Conservation (phyloP, 352 stramenopile species). For the Phytophthora podocarpi region DNA sequence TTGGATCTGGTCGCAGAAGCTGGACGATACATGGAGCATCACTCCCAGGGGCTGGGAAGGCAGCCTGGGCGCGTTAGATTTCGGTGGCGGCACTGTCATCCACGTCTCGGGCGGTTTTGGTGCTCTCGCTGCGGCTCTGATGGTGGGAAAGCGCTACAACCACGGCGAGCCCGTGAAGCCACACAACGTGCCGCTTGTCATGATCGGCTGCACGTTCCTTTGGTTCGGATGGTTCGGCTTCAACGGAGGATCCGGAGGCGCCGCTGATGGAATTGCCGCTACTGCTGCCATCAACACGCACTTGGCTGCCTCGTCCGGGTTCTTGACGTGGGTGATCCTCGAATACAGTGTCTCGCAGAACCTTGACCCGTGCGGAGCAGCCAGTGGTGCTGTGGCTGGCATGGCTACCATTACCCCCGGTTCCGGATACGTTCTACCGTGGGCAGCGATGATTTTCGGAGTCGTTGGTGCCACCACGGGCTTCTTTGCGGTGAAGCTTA, state of each 20-base stretch:
- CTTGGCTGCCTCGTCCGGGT: constrained; percentile 59
- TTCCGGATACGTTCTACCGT: constrained; percentile 75
- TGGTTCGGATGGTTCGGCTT: constrained; percentile 92
- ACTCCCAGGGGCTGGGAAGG: constrained; percentile 61
- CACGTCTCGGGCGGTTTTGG: constrained; percentile 84
- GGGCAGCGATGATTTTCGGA: constrained; percentile 74
- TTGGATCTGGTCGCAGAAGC: constrained; percentile 85
- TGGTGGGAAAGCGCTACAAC: constrained; percentile 81
- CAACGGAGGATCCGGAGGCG: constrained; percentile 70
- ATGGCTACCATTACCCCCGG: constrained; percentile 74
- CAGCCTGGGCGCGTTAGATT: constrained; percentile 80
- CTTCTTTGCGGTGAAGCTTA: constrained; percentile 64
- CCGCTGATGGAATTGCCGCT: constrained; percentile 66
- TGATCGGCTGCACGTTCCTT: constrained; percentile 76
- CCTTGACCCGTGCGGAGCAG: constrained; percentile 67
- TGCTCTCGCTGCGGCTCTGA: constrained; percentile 66
- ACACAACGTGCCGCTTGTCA: constrained; percentile 86
- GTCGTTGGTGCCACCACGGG: constrained; percentile 57
- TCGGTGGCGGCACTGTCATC: constrained; percentile 85
- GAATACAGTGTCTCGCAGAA: constrained; percentile 59
- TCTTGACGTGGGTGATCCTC: constrained; percentile 71
- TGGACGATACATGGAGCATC: constrained; percentile 56
- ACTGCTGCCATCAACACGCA: constrained; percentile 80
- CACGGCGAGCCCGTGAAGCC: constrained; percentile 72
- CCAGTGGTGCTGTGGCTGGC: constrained; percentile 64